phyloP scores from a whole-genome alignment of 1,284 basidiomycete genomes.

The Pseudozyma flocculosa region DNA sequence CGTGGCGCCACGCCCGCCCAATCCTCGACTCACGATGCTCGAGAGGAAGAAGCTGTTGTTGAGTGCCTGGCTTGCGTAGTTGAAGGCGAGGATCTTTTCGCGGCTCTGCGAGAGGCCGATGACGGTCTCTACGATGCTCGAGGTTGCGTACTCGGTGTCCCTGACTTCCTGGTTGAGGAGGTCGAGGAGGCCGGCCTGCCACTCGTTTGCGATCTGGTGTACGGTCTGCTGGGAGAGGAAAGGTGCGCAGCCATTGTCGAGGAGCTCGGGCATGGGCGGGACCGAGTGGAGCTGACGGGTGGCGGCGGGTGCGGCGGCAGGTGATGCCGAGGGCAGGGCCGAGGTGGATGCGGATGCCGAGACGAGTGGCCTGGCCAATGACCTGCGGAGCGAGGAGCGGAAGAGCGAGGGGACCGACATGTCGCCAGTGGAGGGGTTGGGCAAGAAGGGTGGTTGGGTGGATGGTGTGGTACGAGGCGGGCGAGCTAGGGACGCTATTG shows the following conservation, averaged over 20 bases:
- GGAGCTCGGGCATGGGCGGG: constrained; percentile 36
- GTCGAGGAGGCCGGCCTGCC: constrained; percentile 51
- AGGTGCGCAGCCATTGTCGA: constrained; percentile 46
- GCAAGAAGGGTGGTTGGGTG: neutral
- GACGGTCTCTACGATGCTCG: constrained; percentile 73
- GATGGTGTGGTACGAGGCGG: no score
- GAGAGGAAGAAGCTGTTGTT: constrained; percentile 96
- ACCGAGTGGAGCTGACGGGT: constrained; percentile 35
- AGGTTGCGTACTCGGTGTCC: constrained; percentile 66
- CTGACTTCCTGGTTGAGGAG: constrained; percentile 55
- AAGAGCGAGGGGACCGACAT: neutral
- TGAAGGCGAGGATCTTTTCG: constrained; percentile 74
- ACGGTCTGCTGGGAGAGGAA: constrained; percentile 47
- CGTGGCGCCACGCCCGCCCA: no score
- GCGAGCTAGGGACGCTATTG: no score
- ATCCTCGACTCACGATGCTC: no score
- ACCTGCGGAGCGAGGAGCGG: neutral
- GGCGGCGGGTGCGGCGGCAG: constrained; percentile 2
- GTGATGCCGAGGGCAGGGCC: constrained; percentile 9
- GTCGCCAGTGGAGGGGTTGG: neutral
- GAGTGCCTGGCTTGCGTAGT: constrained; percentile 85
- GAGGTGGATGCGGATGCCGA: constrained; percentile 3
- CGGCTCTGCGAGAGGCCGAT: constrained; percentile 70
- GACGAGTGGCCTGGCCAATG: neutral
- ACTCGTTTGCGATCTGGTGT: constrained; percentile 44